Conservation (phyloP, 768 basidiomycete species). For the Leucogyrophana mollusca region DNA sequence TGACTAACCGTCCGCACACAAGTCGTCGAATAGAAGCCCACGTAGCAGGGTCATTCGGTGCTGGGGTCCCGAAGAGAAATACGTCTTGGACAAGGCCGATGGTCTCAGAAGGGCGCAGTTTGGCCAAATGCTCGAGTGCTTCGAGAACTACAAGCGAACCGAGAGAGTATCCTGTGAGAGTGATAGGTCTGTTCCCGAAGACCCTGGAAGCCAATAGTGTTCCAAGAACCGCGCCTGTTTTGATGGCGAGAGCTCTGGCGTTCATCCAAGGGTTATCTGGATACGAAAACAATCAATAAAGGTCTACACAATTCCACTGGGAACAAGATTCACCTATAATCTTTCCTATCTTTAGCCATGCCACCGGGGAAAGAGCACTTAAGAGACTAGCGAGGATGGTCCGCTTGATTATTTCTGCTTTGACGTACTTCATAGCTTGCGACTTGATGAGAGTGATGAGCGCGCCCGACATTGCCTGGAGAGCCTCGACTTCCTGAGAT, state of each 20-base stretch:
- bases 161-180: slow-evolving; percentile 56
- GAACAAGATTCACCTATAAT: slow-evolving; percentile 43
- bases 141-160: slow-evolving; percentile 57
- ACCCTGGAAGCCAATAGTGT: slow-evolving; percentile 47
- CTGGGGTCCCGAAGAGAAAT: slow-evolving; percentile 52
- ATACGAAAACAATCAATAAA: neutral
- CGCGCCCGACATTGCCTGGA: slow-evolving; percentile 48
- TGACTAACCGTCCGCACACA: slow-evolving; percentile 51
- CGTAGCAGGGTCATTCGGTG: slow-evolving; percentile 33
- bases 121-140: slow-evolving; percentile 47
- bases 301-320: neutral
- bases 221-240: slow-evolving; percentile 54
- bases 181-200: slow-evolving; percentile 54
- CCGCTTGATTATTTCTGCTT: slow-evolving; percentile 46
- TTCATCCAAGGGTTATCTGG: slow-evolving; percentile 64
- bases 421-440: slow-evolving; percentile 50
- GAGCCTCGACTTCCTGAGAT: slow-evolving; percentile 51
- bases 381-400: slow-evolving; percentile 51
- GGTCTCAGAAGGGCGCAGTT: slow-evolving; percentile 43
- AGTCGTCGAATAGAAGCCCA: slow-evolving; percentile 51
- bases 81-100: slow-evolving; percentile 52
- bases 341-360: slow-evolving; percentile 49
- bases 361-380: slow-evolving; percentile 49
- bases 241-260: slow-evolving; percentile 47
- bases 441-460: slow-evolving; percentile 42